Evolutionary conservation across 805 yeast genomes (phyloP).

Genomic region (Spathaspora arborariae): DNA sequence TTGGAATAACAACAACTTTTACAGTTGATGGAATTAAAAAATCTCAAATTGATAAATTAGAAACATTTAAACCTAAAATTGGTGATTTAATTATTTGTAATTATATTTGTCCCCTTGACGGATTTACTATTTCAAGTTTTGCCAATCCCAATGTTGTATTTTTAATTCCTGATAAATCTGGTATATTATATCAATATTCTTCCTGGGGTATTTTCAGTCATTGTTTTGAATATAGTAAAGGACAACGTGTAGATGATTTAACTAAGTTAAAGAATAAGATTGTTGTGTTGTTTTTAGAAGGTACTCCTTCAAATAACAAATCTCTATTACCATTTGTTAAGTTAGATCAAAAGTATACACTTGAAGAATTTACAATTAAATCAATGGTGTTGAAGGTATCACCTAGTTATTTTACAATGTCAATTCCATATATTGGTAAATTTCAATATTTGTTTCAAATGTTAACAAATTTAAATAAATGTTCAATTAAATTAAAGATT

Average conservation of each 20-base stretch:
- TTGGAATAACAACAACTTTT: slow-evolving; percentile 38
- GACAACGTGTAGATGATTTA: slow-evolving; percentile 15
- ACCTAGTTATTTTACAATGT: slow-evolving; percentile 35
- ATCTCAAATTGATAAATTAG: slow-evolving; percentile 31
- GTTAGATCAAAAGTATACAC: slow-evolving; percentile 13
- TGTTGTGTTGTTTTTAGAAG: slow-evolving; percentile 66
- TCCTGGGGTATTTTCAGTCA: slow-evolving; percentile 24
- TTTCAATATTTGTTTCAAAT: slow-evolving; percentile 20
- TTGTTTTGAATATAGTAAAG: slow-evolving; percentile 14
- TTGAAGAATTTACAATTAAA: slow-evolving; percentile 24
- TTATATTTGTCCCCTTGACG: slow-evolving; percentile 57
- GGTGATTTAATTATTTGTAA: slow-evolving; percentile 56
- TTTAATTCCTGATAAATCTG: slow-evolving; percentile 37
- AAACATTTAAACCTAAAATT: slow-evolving; percentile 29
- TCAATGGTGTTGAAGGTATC: slow-evolving; percentile 34
- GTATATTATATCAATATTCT: slow-evolving; percentile 25
- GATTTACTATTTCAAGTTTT: slow-evolving; percentile 23
- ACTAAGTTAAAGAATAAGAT: slow-evolving; percentile 31
- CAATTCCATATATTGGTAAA: slow-evolving; percentile 27
- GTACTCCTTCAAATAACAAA: slow-evolving; percentile 82
- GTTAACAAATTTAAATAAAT: slow-evolving; percentile 18
- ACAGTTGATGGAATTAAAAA: slow-evolving; percentile 49
- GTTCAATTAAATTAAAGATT: slow-evolving; percentile 24
- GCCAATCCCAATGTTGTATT: slow-evolving; percentile 23
- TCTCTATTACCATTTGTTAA: slow-evolving; percentile 58